Evolutionary conservation across 352 stramenopile species (phyloP).

Genomic region (Phytopythium cucurbitacearum): DNA sequence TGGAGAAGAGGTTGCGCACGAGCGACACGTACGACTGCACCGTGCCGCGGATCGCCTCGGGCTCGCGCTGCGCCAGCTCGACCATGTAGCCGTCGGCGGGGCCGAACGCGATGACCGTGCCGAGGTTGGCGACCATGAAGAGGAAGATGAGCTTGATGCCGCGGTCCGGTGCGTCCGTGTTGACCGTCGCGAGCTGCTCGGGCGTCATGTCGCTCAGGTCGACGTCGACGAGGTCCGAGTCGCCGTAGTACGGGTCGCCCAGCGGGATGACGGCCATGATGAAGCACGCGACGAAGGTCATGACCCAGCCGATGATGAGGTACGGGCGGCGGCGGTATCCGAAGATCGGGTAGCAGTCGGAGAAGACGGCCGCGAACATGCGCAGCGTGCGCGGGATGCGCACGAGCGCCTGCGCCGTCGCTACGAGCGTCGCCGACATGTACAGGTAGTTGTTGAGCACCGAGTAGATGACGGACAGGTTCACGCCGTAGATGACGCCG

Average conservation of each 20-base stretch:
- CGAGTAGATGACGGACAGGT: constrained; percentile 35
- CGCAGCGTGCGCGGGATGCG: constrained; percentile 36
- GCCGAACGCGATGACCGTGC: constrained; percentile 72
- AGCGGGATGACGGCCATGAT: constrained; percentile 46
- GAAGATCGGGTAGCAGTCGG: constrained; percentile 77
- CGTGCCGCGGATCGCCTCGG: constrained; percentile 32
- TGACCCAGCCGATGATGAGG: constrained; percentile 57
- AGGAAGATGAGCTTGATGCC: constrained; percentile 53
- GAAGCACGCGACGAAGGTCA: constrained; percentile 35
- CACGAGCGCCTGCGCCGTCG: constrained; percentile 42
- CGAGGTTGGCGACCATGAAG: constrained; percentile 69
- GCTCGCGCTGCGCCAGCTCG: constrained; percentile 47
- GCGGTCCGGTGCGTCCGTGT: constrained; percentile 28
- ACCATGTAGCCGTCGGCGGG: constrained; percentile 64
- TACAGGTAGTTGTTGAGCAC: constrained; percentile 62
- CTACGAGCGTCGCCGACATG: constrained; percentile 40
- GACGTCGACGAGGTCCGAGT: constrained; percentile 17
- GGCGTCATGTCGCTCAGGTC: constrained; percentile 23
- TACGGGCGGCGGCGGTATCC: constrained; percentile 79
- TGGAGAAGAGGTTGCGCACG: constrained; percentile 27
- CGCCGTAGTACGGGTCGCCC: constrained; percentile 39
- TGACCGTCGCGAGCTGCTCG: constrained; percentile 30
- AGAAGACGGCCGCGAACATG: constrained; percentile 61
- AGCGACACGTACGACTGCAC: constrained; percentile 34
- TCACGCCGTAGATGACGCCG: constrained; percentile 35